phyloP scores from a whole-genome alignment of 106 monocot genomes.

The Allium fistulosum region DNA sequence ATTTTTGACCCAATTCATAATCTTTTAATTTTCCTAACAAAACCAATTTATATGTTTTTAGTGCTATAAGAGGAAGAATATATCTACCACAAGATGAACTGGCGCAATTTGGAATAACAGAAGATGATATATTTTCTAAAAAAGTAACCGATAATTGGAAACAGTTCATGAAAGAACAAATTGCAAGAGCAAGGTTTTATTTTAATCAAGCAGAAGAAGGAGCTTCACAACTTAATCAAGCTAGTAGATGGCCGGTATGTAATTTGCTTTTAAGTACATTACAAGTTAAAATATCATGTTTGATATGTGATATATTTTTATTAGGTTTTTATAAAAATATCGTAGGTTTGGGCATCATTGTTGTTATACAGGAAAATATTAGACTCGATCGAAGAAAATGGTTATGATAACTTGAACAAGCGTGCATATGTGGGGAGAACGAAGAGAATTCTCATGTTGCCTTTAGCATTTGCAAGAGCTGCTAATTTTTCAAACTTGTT shows the following conservation, averaged over 20 bases:
- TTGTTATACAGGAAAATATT: conserved; percentile 46
- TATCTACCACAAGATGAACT: conserved; percentile 36
- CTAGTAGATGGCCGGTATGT: conserved; percentile 37
- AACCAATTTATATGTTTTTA: not conserved
- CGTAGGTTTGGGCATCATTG: conserved; percentile 52
- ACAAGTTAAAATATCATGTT: not conserved
- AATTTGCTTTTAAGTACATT: not conserved
- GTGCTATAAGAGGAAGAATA: conserved; percentile 34
- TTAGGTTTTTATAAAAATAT: not conserved
- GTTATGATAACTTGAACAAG: conserved; percentile 68
- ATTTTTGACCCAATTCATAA: too few species aligned
- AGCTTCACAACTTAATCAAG: conserved; percentile 21
- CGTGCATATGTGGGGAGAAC: conserved; percentile 53
- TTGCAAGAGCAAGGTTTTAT: conserved; percentile 28
- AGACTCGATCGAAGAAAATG: conserved; percentile 54
- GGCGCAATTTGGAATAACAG: conserved; percentile 19
- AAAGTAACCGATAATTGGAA: conserved; percentile 32
- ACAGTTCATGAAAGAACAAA: conserved; percentile 36
- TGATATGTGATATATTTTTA: not conserved
- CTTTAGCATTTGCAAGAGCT: conserved; percentile 40
- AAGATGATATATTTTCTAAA: conserved; percentile 22
- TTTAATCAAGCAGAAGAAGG: conserved; percentile 28
- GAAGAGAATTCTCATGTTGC: conserved; percentile 42
- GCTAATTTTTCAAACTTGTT: not conserved
- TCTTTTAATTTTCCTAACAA: not conserved